Evolutionary conservation across 176 grass and related monocot genomes (phyloP), one percentile per base, ranked within the genome.

Genomic region (Melocanna baccifera): DNA sequence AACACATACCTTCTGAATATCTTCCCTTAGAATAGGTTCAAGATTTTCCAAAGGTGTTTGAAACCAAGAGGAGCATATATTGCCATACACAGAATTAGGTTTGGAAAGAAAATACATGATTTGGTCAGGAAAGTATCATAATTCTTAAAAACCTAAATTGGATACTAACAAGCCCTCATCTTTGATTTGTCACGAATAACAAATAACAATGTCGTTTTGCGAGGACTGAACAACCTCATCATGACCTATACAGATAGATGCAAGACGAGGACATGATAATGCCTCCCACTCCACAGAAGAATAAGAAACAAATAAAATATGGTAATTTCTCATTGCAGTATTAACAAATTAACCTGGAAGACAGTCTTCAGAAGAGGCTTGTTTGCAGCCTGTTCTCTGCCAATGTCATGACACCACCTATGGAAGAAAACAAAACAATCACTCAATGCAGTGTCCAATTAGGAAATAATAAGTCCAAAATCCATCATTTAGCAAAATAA

Each of bases 361-460:
- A 98, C 96, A 3, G 96, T 98, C 87, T 98, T 98, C 69, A 98
- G 80, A 90, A 98, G 96, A 85, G 93, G 96, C 80, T 98, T 98
- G 82, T 98, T 98, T 77, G 96, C 93, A 90, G 96, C 96, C 83
- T 98, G 96, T 81, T 98, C 96, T 94, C 96, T 92, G 19, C 96
- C 96, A 89, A 98, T 98, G 72, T 98, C 96, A 90, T 98, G 96
- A 22, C 96, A 98, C 96, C 96, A 98, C 93, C 96, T 98, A 87
- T 7, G 59, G 68, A 86, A 69, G 26, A 82, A 58, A 84, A 85
- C 13, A 69, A 70, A 83, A 64, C 12, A 26, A 47, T 80, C 34
- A 52, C 57, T 83, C 40, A 87, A 62, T 58, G 46, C 20, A 43
- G 9, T 67, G 15, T 29, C 12, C 28, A 81, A 62, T 32, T 84